Evolutionary conservation across 257 asterid genomes (phyloP).

Genomic region (Cynanchum wilfordii): DNA sequence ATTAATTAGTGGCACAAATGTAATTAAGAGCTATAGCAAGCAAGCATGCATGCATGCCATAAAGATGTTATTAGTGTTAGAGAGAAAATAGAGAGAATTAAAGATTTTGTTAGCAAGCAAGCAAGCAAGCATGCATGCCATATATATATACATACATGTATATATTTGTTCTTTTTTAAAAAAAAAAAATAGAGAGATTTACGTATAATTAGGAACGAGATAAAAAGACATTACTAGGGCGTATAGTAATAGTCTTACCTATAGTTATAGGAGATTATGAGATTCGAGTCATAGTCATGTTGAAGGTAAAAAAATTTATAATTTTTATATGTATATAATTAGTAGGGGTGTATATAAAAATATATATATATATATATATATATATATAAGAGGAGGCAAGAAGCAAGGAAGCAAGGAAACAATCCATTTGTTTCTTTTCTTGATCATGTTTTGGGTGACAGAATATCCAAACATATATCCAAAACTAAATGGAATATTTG

Average conservation of each 20-base stretch:
- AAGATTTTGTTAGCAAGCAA: no score
- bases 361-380: background rate
- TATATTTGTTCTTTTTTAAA: no score
- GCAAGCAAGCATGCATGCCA: background rate
- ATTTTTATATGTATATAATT: background rate
- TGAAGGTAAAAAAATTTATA: no score
- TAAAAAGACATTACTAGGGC: no score
- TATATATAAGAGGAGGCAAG: slow-evolving; percentile 7
- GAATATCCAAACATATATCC: slow-evolving; percentile 27
- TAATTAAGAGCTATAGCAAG: no score
- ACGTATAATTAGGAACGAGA: no score
- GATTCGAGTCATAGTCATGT: no score
- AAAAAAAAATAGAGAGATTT: no score
- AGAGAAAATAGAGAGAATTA: no score
- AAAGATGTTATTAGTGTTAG: background rate
- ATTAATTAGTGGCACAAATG: background rate
- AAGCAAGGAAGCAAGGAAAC: slow-evolving; percentile 39
- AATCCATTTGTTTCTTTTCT: slow-evolving; percentile 30
- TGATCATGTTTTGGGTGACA: slow-evolving; percentile 50
- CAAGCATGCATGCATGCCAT: background rate
- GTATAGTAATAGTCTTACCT: no score
- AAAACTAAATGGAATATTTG: slow-evolving; percentile 9
- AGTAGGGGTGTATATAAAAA: background rate
- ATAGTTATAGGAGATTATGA: no score
- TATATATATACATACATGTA: background rate